Evolutionary conservation across 345 rosid genomes (phyloP).

Genomic region (Balakata baccata): DNA sequence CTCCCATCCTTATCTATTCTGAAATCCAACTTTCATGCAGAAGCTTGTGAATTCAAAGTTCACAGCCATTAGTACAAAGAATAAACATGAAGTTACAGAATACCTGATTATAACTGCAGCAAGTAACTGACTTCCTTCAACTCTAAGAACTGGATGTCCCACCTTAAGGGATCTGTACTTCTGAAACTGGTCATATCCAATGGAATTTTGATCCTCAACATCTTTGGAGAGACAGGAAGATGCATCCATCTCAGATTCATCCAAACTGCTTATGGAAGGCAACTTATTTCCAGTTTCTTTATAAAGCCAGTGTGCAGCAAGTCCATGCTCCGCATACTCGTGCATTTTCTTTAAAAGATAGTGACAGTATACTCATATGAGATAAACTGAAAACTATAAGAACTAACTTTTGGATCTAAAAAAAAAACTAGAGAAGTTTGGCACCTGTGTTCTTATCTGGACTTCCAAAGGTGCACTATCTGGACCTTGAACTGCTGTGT

Average conservation of each 20-base stretch:
- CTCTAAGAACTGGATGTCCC: conserved; percentile 74
- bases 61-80: background rate
- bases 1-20: conserved; percentile 61
- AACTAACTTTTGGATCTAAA: conserved; percentile 4
- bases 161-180: conserved; percentile 54
- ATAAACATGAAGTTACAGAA: conserved; percentile 3
- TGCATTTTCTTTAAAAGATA: conserved; percentile 57
- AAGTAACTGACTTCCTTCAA: conserved; percentile 65
- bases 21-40: conserved; percentile 23
- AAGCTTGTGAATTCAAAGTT: background rate
- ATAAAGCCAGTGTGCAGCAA: conserved; percentile 87
- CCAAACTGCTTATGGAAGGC: conserved; percentile 34
- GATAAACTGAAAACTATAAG: conserved; percentile 6
- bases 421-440: background rate
- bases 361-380: background rate
- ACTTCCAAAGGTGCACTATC: conserved; percentile 70
- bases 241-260: conserved; percentile 44
- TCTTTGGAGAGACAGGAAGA: conserved; percentile 40
- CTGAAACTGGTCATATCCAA: conserved; percentile 35
- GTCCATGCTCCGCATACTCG: conserved; percentile 74
- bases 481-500: conserved; percentile 70
- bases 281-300: conserved; percentile 56
- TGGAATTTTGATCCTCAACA: conserved; percentile 34
- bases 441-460: conserved; percentile 77
- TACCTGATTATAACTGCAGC: conserved; percentile 70